Evolutionary conservation across 257 asterid species (phyloP).

Genomic region (Cynanchum wilfordii): DNA sequence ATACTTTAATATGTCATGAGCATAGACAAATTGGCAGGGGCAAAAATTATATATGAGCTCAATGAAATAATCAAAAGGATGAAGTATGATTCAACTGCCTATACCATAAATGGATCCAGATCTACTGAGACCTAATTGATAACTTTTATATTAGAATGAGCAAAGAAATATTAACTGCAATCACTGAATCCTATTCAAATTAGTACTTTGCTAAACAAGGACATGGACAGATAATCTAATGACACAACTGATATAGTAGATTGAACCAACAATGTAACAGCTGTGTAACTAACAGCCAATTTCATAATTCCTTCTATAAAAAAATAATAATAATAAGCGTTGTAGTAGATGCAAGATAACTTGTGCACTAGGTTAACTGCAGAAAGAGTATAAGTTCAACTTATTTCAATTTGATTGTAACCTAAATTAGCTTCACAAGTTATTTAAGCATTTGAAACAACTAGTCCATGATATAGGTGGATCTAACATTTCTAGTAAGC

Average conservation of each 20-base stretch:
- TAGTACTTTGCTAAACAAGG: neutral
- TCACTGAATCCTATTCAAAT: neutral
- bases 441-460: neutral
- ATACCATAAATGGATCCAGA: neutral
- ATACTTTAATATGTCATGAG: neutral
- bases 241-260: neutral
- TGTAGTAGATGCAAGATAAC: neutral
- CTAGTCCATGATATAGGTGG: neutral
- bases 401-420: neutral
- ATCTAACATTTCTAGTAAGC: neutral
- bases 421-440: neutral
- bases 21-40: neutral
- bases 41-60: neutral
- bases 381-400: neutral
- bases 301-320: neutral
- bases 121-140: neutral
- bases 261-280: neutral
- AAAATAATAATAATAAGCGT: neutral
- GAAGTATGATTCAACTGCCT: neutral
- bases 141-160: neutral
- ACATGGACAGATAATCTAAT: neutral
- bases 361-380: neutral
- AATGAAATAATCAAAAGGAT: neutral
- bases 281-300: neutral
- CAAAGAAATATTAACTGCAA: neutral